These are phyloP conservation scores for Aphanomyces cochlioides DNA, from an alignment of 352 stramenopile genomes.

Conservation along the genomic window DNA sequence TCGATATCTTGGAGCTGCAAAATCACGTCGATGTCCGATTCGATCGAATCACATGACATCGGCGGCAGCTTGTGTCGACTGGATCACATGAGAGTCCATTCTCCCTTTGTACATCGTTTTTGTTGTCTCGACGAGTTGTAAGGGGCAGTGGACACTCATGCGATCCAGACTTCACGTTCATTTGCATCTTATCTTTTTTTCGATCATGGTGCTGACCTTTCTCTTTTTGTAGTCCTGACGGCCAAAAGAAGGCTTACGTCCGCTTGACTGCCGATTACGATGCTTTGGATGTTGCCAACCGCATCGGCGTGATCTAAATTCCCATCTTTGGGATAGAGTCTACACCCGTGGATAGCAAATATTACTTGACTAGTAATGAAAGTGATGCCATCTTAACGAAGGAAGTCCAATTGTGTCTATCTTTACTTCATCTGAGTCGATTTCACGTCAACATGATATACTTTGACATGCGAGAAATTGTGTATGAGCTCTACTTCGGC, in stretches of 20 bases:
- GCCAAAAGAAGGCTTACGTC: slow-evolving; percentile 99
- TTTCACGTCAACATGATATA: too few species aligned
- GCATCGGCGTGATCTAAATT: slow-evolving; percentile 99
- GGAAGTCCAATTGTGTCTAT: too few species aligned
- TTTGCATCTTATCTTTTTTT: neutral
- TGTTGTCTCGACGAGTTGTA: too few species aligned
- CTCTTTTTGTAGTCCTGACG: slow-evolving; percentile 86
- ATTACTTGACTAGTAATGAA: slow-evolving; percentile 16
- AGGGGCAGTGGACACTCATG: too few species aligned
- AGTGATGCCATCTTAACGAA: slow-evolving; percentile 7
- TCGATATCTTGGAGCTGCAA: slow-evolving; percentile 47
- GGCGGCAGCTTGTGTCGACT: slow-evolving; percentile 11
- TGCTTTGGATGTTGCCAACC: slow-evolving; percentile 99
- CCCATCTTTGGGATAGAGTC: slow-evolving; percentile 24
- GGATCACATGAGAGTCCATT: too few species aligned
- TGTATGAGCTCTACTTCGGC: too few species aligned
- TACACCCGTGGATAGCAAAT: slow-evolving; percentile 1
- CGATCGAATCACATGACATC: slow-evolving; percentile 26
- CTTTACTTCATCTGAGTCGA: too few species aligned
- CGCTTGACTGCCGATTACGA: slow-evolving; percentile 98
- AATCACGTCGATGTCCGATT: neutral
- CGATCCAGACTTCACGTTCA: slow-evolving; percentile 1
- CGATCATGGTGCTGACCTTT: slow-evolving; percentile 7
- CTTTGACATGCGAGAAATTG: too few species aligned
- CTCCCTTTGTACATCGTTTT: slow-evolving; percentile 26